Base-by-base conservation (phyloP, 2,329 filamentous ascomycete genomes). In the Macrophomina phaseolina region DNA sequence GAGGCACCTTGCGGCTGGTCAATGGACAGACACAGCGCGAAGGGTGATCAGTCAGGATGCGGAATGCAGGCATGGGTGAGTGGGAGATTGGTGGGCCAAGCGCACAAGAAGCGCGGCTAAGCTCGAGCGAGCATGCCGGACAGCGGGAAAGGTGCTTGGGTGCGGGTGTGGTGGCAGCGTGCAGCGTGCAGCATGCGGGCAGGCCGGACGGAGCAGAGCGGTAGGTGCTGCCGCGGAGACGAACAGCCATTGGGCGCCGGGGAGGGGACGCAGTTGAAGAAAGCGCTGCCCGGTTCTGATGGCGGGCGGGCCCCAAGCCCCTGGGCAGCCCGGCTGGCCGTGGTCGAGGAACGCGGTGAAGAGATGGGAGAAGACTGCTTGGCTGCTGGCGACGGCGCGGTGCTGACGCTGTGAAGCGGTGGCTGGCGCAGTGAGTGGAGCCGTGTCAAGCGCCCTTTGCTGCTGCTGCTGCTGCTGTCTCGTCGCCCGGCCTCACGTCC, bases 1-100 rank as follows among this genome's bases (percentile, higher is more conserved):
- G 38, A 45, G 52, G 34, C 34, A 40, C 55, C 49, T 34, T 52
- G 28, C 23, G 55, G 12, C 51, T 32, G n/a, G 28, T 60, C 28
- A 7, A 36, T 58, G 38, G 55, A 36, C 55, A 58, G 55, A 36
- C 55, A 58, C 55, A 30, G 55, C 40, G 55, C 36, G 40, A 16
- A 63, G 32, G 60, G 11, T 23, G 40, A 45, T 60, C 38, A 45
- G 23, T 30, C 55, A 46, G 32, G 30, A 49, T 49, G 42, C n/a
- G 58, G 58, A 62, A 62, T 62, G 58, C 42, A 49, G 45, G 58
- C 45, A 48, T 23, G 38, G 23, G 36, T 42, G 38, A 23, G n/a
- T 18, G 52, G 52, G 45, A 56, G 40, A 58, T 58, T 45, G 40
- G 32, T 40, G 34, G 36, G 34, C 36, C 53, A 58, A 40, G 53